Conservation (phyloP, 2,329 filamentous ascomycete genomes). For the Xylaria sp. region DNA sequence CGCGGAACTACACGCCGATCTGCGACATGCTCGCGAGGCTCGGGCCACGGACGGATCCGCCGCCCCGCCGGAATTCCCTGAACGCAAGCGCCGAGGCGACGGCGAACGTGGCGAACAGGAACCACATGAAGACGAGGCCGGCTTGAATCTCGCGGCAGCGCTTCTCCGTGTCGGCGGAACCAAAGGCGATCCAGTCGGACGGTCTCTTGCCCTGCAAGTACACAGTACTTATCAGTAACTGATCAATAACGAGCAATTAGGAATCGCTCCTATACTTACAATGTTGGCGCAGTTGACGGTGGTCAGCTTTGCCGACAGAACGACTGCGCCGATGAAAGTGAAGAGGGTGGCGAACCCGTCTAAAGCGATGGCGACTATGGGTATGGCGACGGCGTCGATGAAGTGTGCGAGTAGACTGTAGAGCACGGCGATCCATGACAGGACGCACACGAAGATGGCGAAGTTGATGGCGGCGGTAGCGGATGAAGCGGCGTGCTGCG, state of each 20-base stretch:
- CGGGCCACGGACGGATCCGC: conserved; percentile 58
- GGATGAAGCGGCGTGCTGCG: conserved; percentile 55
- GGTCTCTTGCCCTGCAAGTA: conserved; percentile 52
- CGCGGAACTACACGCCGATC: conserved; percentile 57
- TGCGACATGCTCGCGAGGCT: conserved; percentile 69
- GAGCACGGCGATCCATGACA: conserved; percentile 72
- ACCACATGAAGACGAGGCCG: conserved; percentile 80
- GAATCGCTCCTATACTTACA: conserved; percentile 53
- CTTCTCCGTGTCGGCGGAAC: conserved; percentile 67
- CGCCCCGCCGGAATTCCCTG: conserved; percentile 62
- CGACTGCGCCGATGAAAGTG: conserved; percentile 75
- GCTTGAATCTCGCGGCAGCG: conserved; percentile 81
- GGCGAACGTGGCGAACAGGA: conserved; percentile 72
- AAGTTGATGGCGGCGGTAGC: conserved; percentile 66
- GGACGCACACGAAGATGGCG: conserved; percentile 74
- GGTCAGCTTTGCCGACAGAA: conserved; percentile 74
- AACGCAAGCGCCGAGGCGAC: conserved; percentile 66
- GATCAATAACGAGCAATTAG: not conserved
- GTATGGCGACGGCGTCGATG: conserved; percentile 41
- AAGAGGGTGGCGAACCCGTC: conserved; percentile 67
- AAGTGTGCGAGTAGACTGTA: conserved; percentile 50
- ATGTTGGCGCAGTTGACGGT: conserved; percentile 73
- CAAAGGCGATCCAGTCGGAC: conserved; percentile 70
- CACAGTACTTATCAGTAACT: conserved; percentile 14
- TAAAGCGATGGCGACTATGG: conserved; percentile 42